Conservation (phyloP, 371 early-diverging fungal genomes). For the Quaeritorhiza haematococci region DNA sequence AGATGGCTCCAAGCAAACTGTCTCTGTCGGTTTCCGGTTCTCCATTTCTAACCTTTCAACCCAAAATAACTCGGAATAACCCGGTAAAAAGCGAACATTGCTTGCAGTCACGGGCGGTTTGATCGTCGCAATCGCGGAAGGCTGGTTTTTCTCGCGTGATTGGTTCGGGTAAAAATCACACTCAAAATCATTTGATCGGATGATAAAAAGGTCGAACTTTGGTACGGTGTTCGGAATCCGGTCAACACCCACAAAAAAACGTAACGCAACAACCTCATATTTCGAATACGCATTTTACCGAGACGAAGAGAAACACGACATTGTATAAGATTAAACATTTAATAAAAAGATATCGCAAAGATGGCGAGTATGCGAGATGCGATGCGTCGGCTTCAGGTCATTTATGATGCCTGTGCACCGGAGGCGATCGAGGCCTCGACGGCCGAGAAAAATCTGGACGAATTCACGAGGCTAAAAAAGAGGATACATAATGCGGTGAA, state of each 20-base stretch:
- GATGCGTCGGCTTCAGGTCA: slow-evolving; percentile 43
- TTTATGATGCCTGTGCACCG: slow-evolving; percentile 46
- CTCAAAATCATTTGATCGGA: too few relatives aligned
- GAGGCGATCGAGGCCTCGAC: slow-evolving; percentile 28
- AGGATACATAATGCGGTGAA: slow-evolving; percentile 42
- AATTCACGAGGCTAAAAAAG: slow-evolving; percentile 43
- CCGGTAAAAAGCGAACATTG: slow-evolving; percentile 44
- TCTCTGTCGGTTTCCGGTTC: too few relatives aligned
- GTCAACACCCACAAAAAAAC: too few relatives aligned
- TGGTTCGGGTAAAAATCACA: slow-evolving; percentile 16
- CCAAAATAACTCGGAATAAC: too few relatives aligned
- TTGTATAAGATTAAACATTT: too few relatives aligned
- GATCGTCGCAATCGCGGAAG: slow-evolving; percentile 54
- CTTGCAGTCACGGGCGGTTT: slow-evolving; percentile 46
- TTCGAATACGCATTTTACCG: too few relatives aligned
- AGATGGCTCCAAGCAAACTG: too few relatives aligned
- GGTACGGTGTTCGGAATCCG: too few relatives aligned
- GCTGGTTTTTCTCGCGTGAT: slow-evolving; percentile 38
- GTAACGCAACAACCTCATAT: too few relatives aligned
- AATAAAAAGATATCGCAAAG: slow-evolving; percentile 1
- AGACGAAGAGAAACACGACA: too few relatives aligned
- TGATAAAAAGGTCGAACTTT: too few relatives aligned
- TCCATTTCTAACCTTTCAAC: too few relatives aligned
- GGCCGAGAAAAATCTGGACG: slow-evolving; percentile 38
- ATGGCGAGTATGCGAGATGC: slow-evolving; percentile 49